These are phyloP conservation scores for Nepenthes alata DNA, from an alignment of 179 eudicot species.

Conservation along the genomic window DNA sequence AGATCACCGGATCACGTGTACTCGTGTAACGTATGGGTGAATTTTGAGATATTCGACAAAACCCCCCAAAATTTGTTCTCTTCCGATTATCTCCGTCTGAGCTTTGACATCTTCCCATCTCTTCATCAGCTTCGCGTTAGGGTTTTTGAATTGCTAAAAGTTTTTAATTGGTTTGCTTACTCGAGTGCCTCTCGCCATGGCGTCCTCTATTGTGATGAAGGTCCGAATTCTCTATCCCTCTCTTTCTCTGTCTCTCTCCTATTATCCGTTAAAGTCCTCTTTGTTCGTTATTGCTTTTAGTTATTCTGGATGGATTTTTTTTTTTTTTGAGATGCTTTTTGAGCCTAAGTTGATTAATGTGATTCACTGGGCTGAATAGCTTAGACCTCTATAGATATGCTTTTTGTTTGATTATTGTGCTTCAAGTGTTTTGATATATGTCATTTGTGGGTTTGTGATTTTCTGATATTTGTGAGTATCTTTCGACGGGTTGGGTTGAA, in stretches of 20 bases:
- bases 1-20: constrained; percentile 7
- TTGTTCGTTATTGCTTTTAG: background rate
- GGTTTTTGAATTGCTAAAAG: background rate
- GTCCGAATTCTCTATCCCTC: constrained; percentile 9
- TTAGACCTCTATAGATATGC: no score
- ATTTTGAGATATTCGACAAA: background rate
- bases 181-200: constrained; percentile 15
- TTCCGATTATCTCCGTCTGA: constrained; percentile 1
- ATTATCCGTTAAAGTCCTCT: background rate
- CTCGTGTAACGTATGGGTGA: background rate
- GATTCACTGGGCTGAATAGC: no score
- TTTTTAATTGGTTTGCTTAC: constrained; percentile 1
- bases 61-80: background rate
- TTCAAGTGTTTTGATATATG: no score
- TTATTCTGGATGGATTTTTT: no score
- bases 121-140: background rate
- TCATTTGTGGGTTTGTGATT: no score
- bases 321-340: no score
- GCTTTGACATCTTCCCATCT: background rate
- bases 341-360: no score
- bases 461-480: no score
- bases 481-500: no score
- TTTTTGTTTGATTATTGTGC: no score
- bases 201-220: constrained; percentile 34
- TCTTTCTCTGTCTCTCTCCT: background rate